These are phyloP conservation scores for Ganoderma boninense DNA, from an alignment of 1,284 basidiomycete species.

Conservation along the genomic window DNA sequence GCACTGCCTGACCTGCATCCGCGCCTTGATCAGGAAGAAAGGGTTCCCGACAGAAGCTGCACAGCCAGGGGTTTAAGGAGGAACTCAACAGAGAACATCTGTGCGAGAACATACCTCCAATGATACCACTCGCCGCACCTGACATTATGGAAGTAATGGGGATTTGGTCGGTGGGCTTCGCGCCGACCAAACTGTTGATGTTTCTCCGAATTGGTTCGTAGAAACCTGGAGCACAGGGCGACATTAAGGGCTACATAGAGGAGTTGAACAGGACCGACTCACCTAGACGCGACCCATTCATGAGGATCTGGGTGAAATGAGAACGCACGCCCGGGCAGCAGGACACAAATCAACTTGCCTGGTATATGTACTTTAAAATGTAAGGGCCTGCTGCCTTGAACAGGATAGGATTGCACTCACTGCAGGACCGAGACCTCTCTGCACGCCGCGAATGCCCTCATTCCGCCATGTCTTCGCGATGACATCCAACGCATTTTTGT, in stretches of 20 bases:
- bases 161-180: slow-evolving; percentile 69
- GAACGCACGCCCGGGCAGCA: background rate
- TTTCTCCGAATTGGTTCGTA: slow-evolving; percentile 90
- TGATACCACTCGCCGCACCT: slow-evolving; percentile 88
- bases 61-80: background rate
- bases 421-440: slow-evolving; percentile 90
- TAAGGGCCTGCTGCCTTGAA: background rate
- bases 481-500: slow-evolving; percentile 90
- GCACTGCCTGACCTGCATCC: slow-evolving; percentile 81
- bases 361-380: slow-evolving; percentile 81
- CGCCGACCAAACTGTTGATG: slow-evolving; percentile 78
- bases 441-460: slow-evolving; percentile 91
- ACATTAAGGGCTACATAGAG: slow-evolving; percentile 13
- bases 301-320: slow-evolving; percentile 67
- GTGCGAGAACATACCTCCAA: slow-evolving; percentile 76
- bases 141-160: slow-evolving; percentile 82
- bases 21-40: slow-evolving; percentile 95
- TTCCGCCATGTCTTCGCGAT: slow-evolving; percentile 90
- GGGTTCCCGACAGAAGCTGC: slow-evolving; percentile 82
- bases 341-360: slow-evolving; percentile 56
- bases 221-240: slow-evolving; percentile 68
- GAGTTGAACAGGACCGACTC: slow-evolving; percentile 32
- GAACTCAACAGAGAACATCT: background rate
- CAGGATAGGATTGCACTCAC: slow-evolving; percentile 57
- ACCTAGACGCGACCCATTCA: slow-evolving; percentile 96